Base-by-base conservation (phyloP, 371 early-diverging fungal species). In the Mucor lusitanicus region DNA sequence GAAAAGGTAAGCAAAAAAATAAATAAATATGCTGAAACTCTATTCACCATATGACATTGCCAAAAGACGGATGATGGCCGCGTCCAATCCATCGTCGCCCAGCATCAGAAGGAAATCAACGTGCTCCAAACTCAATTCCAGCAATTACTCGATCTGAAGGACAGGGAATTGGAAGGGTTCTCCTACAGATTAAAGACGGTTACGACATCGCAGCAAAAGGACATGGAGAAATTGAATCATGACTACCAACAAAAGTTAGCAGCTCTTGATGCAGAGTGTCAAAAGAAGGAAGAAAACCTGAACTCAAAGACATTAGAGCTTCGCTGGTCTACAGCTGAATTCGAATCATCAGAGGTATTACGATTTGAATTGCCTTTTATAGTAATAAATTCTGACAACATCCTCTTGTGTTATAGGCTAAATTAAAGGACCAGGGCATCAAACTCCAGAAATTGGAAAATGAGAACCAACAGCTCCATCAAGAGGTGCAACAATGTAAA, bases 281-380 rank as follows among this genome's bases (percentile, higher is more conserved):
- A 73, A 62, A 60, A 70, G 56, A 71, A 69, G 58, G 78, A 77
- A 35, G 79, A 72, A 54, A 37, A 66, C 17, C 42, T 81, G 30
- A 81, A 81, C 62, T 72, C 72, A 19, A 76, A 76, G 33, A 64
- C 67, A 6, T 72, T 82, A 71, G 82, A 85, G 62, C 61, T 79
- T 54, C 63, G 75, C 25, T 81, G 76, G 74, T 70, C 79, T 42
- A 73, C 78, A 27, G 67, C 73, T 50, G 83, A 84, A 27, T 73
- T 71, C 56, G 82, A 82, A 64, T 71, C 70, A 15, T 79, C 78
- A 23, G 86, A 86, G 78, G 86, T 84, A 81, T n/a, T 67, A 9
- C 1, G 21, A 7, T 30, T 30, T 44, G 17, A 27, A 1, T 30
- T 39, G 28, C 30, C 30, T 44, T 44, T n/a, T 42, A 21, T 42